Evolutionary conservation across 2,329 filamentous ascomycete species (phyloP), one percentile per base, ranked within the genome.

Genomic region (Trichophyton equinum): DNA sequence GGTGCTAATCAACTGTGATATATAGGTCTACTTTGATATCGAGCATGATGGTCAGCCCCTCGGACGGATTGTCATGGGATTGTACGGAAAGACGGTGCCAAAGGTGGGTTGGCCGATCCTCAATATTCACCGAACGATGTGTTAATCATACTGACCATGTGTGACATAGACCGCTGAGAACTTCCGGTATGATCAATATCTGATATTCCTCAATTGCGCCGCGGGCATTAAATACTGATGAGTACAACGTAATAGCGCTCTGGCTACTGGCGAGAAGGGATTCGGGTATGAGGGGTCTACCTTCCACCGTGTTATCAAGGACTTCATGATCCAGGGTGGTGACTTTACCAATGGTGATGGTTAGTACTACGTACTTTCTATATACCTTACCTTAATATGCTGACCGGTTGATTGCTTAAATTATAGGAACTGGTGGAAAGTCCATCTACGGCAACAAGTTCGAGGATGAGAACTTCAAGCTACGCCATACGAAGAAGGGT

Each of bases 301-400:
- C 64, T 87, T 87, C 79, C 85, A 87, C 78, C 82, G 85, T 69
- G 82, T 87, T 65, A 87, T 87, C 76, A 84, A 84, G 74, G 72
- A 82, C 64, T 87, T 87, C 75, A 86, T 87, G 84, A 85, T 87
- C 65, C 84, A 86, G 73, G 84, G 83, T 68, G 84, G 83, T 72
- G 84, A 86, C 71, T 86, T 86, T 73, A 86, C 84, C 65, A 79
- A 77, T 30, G 80, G 80, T 53, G 83, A 87, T 67, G 83, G 75
- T 77, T 64, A 64, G 69, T 66, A n/a, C 6, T 15, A n/a, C 30
- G 1, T 38, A 20, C 11, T 11, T 57, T 8, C 11, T 22, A 6
- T 25, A 6, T 57, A 5, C 20, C 9, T 2, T 22, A 9, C 2
- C n/a, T 13, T 38, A 4, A 36, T 38, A 11, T 38, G 4, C 22